Base-by-base conservation (phyloP, 2,329 filamentous ascomycete species). In the Talaromyces sp. region DNA sequence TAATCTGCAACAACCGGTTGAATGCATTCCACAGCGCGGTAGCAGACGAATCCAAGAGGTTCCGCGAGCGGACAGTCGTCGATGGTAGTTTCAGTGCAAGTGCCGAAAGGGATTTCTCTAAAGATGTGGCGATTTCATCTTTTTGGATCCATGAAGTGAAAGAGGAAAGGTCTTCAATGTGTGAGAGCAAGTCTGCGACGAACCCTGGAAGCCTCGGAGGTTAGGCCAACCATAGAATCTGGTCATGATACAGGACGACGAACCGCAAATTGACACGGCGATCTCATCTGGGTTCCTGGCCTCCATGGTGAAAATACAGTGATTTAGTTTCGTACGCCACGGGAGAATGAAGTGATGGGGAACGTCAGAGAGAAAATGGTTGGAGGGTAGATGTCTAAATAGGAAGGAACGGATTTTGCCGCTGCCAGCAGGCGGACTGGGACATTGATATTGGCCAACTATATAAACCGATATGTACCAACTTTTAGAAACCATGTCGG, bases 21-120 rank as follows among this genome's bases (percentile, higher is more conserved):
- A 73, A 77, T 5, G 60, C 60, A 63, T 78, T 79, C 77, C 77
- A 79, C 35, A 78, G 58, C 11, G 64, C 65, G 6, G 71, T 72
- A 1, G 71, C 76, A 21, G 66, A 46, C 6, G 63, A 60, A 58
- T 76, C 72, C n/a, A 77, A 61, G n/a, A 55, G 52, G 10, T n/a
- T 41, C 21, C 43, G 26, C 7, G 35, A 63, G 46, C 67, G 64
- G 17, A 58, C 32, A 56, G 17, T n/a, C 1, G 62, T 32, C 13
- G 26, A 38, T n/a, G 54, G 8, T 5, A 3, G 3, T 6, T 58
- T 31, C 13, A 67, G 26, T 13, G 64, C 62, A 17, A 69, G 52
- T 2, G 55, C 24, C n/a, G 60, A 31, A n/a, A 71, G 60, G 32
- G 65, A 55, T 21, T 64, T 32, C 3, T 66, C 57, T 2, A 74